phyloP scores from a whole-genome alignment of 805 yeast species.

The Candida ovalis region DNA sequence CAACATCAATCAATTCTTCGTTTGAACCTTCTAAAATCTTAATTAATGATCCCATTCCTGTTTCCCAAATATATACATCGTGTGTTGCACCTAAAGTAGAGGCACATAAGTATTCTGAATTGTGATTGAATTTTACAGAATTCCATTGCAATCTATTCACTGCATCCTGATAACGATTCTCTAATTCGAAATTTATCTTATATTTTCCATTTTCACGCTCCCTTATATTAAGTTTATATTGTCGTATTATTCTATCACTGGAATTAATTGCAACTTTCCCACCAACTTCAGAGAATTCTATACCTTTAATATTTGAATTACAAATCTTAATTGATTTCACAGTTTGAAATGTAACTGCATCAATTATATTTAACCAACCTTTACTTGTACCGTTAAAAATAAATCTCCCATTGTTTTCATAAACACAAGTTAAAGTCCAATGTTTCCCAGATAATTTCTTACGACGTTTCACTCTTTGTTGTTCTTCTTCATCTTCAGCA shows the following conservation, averaged over 20 bases:
- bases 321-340: constrained; percentile 50
- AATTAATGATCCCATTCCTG: constrained; percentile 79
- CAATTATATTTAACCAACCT: constrained; percentile 64
- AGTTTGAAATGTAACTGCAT: constrained; percentile 26
- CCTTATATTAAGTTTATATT: constrained; percentile 35
- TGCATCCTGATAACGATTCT: constrained; percentile 84
- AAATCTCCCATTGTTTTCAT: constrained; percentile 50
- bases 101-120: constrained; percentile 82
- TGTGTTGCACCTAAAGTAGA: constrained; percentile 86
- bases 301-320: constrained; percentile 65
- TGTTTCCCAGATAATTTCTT: constrained; percentile 28
- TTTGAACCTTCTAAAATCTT: constrained; percentile 88
- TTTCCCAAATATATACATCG: constrained; percentile 91
- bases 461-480: constrained; percentile 8
- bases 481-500: constrained; percentile 5
- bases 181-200: constrained; percentile 48
- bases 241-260: constrained; percentile 74
- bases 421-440: constrained; percentile 47
- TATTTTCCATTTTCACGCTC: not conserved
- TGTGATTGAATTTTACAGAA: constrained; percentile 66
- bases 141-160: constrained; percentile 90
- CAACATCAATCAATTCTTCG: constrained; percentile 82
- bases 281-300: constrained; percentile 55
- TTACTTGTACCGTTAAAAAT: constrained; percentile 75
- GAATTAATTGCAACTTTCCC: constrained; percentile 66